Percentiles rank a stretch among this genome's conserved stretches.
Conservation (phyloP, 2,329 filamentous ascomycete species). For the Exophiala sp. region DNA sequence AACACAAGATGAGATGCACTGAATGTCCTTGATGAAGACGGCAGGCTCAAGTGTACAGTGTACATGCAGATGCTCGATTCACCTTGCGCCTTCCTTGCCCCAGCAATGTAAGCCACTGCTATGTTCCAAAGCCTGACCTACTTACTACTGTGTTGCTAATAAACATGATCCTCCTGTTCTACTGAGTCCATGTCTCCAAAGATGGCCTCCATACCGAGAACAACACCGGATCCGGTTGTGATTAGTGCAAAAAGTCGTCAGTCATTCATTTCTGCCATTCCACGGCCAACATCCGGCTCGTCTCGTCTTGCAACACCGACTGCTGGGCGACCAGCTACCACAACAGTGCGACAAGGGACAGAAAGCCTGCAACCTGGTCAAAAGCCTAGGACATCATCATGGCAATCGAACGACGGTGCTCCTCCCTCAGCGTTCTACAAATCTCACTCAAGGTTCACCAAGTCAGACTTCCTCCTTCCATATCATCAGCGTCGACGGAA, state of each 20-base stretch:
- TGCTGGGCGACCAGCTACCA: neutral
- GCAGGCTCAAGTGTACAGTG: too few species aligned
- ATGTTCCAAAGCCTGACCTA: too few species aligned
- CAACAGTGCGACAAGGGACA: neutral
- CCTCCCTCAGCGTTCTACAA: conserved; percentile 9
- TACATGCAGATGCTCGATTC: too few species aligned
- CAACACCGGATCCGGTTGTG: conserved; percentile 1
- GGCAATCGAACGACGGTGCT: conserved; percentile 7
- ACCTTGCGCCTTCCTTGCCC: too few species aligned
- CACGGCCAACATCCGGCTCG: conserved; percentile 14
- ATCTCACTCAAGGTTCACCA: neutral
- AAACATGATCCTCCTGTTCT: too few species aligned
- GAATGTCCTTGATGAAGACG: too few species aligned
- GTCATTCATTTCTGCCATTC: conserved; percentile 17
- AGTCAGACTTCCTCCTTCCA: conserved; percentile 4
- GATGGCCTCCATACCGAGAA: neutral
- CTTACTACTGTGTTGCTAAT: too few species aligned
- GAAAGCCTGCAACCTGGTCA: neutral
- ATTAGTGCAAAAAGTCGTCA: conserved; percentile 15
- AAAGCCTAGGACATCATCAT: conserved; percentile 12
- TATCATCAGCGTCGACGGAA: conserved; percentile 10
- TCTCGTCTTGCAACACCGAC: conserved; percentile 14
- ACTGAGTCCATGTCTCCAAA: neutral
- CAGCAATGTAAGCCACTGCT: too few species aligned
- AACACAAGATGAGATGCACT: too few species aligned